Percentiles rank a stretch among this genome's conserved stretches.
phyloP scores from a whole-genome alignment of 129 eudicot genomes.

The Glebionis coronaria region DNA sequence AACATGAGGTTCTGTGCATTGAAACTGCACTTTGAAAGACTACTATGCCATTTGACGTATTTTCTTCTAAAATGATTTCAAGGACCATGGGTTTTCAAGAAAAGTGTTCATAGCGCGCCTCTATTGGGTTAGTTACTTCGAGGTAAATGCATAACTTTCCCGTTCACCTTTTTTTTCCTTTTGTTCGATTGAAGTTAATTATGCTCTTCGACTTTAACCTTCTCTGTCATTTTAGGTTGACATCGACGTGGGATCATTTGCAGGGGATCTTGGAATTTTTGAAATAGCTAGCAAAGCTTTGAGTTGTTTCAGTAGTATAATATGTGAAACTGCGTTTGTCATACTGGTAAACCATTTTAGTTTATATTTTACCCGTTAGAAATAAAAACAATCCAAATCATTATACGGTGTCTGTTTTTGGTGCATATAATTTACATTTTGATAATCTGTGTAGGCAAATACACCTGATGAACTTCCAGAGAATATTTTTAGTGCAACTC shows the following conservation, averaged over 20 bases:
- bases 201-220: not conserved
- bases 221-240: conserved; percentile 30
- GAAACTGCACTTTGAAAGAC: no score
- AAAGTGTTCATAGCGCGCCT: no score
- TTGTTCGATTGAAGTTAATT: no score
- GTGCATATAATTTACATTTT: not conserved
- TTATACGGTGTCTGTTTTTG: not conserved
- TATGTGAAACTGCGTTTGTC: conserved; percentile 51
- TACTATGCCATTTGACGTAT: not conserved
- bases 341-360: conserved; percentile 42
- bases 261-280: no score
- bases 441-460: conserved; percentile 34
- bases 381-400: not conserved
- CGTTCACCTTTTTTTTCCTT: no score
- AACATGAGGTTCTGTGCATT: no score
- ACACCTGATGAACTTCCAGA: conserved; percentile 62
- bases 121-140: conserved; percentile 52
- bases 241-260: conserved; percentile 56
- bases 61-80: not conserved
- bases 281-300: conserved; percentile 43
- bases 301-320: conserved; percentile 48
- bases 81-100: conserved; percentile 72
- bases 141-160: conserved; percentile 33
- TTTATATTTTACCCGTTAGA: not conserved
- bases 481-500: conserved; percentile 47